Evolutionary conservation across 2,329 filamentous ascomycete genomes (phyloP), one percentile per base, ranked within the genome.

Genomic region (Keithomyces neogunnii): DNA sequence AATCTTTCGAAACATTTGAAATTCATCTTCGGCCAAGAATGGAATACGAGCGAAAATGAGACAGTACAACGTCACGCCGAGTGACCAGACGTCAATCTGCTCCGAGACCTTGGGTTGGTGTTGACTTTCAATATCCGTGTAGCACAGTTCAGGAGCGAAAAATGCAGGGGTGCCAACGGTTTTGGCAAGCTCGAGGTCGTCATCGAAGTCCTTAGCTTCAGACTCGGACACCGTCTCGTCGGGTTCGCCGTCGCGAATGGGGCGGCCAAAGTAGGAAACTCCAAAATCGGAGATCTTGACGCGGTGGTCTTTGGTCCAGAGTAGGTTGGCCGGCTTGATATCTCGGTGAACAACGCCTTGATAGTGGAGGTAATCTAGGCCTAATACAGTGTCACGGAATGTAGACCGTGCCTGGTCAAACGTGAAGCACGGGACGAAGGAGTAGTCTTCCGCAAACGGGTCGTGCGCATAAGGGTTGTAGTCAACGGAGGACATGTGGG

Each of bases 261-360:
- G 89, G 48, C 89, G 84, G 31, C 93, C 93, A 56, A 99, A 89
- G 67, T 97, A 99, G 1, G 93, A 99, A 1, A 99, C 93, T 33
- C 93, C 93, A 72, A 99, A 99, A 64, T 99, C 93, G 4, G 93
- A 97, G 54, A 99, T 99, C 74, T 99, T 99, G 63, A 96, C 89
- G 11, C 86, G 84, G 59, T 91, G 84, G 56, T 90, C 86, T 60
- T 75, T 84, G 48, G 89, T 95, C 74, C 92, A 90, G 5, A 99
- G 76, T 5, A 99, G 77, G 65, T 97, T 97, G 38, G 92, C 91
- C 1, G 88, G 88, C 64, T 91, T 92, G 67, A 92, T 91, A 62
- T 92, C 88, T 47, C 88, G 82, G 62, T 92, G 88, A 30, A 91
- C 87, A 44, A 92, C 88, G 13, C 88, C 88, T 64, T 91, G 85